These are phyloP conservation scores for Kurtzmaniella quercitrusa DNA, from an alignment of 1,139 yeast genomes.

Conservation along the genomic window DNA sequence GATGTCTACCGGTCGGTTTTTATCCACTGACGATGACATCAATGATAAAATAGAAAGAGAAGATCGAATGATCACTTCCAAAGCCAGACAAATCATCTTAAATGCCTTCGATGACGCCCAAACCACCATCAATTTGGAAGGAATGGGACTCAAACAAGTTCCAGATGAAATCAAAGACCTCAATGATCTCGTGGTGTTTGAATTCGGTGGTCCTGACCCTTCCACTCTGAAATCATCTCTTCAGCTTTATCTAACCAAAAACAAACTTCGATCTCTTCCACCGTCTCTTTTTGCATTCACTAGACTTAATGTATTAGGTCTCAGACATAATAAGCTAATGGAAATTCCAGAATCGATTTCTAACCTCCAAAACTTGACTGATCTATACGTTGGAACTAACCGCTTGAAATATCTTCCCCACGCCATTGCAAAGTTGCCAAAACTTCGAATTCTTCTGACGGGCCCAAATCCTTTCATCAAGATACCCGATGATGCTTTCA, in stretches of 20 bases:
- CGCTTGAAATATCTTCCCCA: constrained; percentile 31
- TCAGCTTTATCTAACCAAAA: constrained; percentile 38
- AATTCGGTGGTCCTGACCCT: constrained; percentile 12
- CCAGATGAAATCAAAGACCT: constrained; percentile 45
- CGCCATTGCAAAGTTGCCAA: constrained; percentile 29
- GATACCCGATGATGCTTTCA: constrained; percentile 26
- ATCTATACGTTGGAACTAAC: constrained; percentile 38
- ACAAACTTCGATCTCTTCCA: constrained; percentile 26
- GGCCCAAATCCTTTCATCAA: constrained; percentile 42
- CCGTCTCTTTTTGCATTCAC: constrained; percentile 40
- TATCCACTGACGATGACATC: constrained; percentile 26
- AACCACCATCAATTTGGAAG: constrained; percentile 33
- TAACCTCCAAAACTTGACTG: constrained; percentile 29
- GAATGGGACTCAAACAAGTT: constrained; percentile 32
- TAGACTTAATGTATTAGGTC: constrained; percentile 38
- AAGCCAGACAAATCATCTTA: constrained; percentile 32
- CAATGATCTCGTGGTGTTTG: constrained; percentile 39
- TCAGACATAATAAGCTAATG: constrained; percentile 35
- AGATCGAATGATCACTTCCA: constrained; percentile 13
- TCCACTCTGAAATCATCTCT: constrained; percentile 20
- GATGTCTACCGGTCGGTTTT: constrained; percentile 23
- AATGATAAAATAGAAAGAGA: constrained; percentile 9
- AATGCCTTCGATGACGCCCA: constrained; percentile 37
- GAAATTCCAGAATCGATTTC: constrained; percentile 34
- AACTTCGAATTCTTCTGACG: constrained; percentile 31